Conservation (phyloP, 768 basidiomycete species). For the Phylloporus scabripes region DNA sequence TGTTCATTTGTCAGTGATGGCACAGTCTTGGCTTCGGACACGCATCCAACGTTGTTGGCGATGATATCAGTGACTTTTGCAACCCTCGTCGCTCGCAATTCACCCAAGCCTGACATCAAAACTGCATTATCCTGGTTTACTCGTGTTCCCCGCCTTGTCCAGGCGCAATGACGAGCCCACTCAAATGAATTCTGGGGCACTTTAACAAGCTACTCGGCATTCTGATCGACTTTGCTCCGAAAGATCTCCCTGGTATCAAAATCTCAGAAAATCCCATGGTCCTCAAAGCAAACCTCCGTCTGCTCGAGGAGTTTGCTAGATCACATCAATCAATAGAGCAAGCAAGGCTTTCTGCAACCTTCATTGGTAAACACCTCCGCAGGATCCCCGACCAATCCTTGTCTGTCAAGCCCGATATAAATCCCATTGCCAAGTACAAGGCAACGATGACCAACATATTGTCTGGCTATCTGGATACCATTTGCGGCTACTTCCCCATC, state of each 20-base stretch:
- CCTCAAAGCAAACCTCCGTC: slow-evolving; percentile 38
- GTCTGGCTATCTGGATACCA: slow-evolving; percentile 15
- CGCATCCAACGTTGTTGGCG: too few relatives aligned
- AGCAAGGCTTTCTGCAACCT: slow-evolving; percentile 18
- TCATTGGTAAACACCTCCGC: slow-evolving; percentile 21
- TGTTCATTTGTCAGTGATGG: too few relatives aligned
- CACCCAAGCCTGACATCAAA: slow-evolving; percentile 40
- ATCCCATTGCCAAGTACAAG: slow-evolving; percentile 15
- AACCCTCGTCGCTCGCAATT: slow-evolving; percentile 15
- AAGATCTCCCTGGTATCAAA: slow-evolving; percentile 33
- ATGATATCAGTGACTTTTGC: slow-evolving; percentile 66
- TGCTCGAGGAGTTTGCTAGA: slow-evolving; percentile 21
- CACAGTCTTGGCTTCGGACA: too few relatives aligned
- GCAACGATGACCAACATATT: slow-evolving; percentile 11
- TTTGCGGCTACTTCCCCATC: slow-evolving; percentile 2
- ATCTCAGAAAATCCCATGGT: slow-evolving; percentile 40
- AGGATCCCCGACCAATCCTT: slow-evolving; percentile 2
- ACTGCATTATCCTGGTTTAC: slow-evolving; percentile 72
- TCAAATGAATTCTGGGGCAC: slow-evolving; percentile 40
- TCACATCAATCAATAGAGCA: slow-evolving; percentile 7
- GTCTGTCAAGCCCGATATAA: slow-evolving; percentile 12
- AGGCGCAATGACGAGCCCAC: slow-evolving; percentile 40
- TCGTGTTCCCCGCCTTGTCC: slow-evolving; percentile 41
- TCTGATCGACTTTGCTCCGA: slow-evolving; percentile 31
- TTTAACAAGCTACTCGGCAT: slow-evolving; percentile 51